Conservation (phyloP, 1,284 basidiomycete species). For the Mycena sp. region DNA sequence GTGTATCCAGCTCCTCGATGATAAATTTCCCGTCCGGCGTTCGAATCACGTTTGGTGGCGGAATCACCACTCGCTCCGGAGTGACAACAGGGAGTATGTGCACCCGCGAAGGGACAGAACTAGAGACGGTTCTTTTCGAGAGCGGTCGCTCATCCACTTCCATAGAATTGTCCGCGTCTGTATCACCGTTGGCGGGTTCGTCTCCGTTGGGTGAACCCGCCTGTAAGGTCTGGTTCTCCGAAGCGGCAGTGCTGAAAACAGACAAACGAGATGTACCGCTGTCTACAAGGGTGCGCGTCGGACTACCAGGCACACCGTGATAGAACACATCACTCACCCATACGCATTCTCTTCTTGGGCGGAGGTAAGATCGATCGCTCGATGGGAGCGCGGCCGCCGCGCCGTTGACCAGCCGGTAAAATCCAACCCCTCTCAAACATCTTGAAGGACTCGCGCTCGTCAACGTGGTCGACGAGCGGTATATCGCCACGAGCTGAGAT, state of each 20-base stretch:
- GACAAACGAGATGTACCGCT: slow-evolving; percentile 57
- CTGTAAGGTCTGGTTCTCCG: slow-evolving; percentile 57
- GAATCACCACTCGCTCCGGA: slow-evolving; percentile 20
- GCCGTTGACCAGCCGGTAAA: slow-evolving; percentile 75
- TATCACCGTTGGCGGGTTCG: slow-evolving; percentile 17
- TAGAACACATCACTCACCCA: slow-evolving; percentile 48
- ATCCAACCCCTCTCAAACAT: slow-evolving; percentile 93
- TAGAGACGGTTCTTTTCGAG: not conserved
- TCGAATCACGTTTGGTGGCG: slow-evolving; percentile 26
- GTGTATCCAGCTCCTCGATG: slow-evolving; percentile 76
- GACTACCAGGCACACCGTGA: not conserved
- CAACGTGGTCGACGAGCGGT: slow-evolving; percentile 74
- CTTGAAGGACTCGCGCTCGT: slow-evolving; percentile 78
- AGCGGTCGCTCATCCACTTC: slow-evolving; percentile 29
- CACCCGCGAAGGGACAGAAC: slow-evolving; percentile 8
- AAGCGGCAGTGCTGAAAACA: slow-evolving; percentile 56
- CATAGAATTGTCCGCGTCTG: slow-evolving; percentile 32
- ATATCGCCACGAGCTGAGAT: slow-evolving; percentile 44
- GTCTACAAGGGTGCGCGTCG: slow-evolving; percentile 40
- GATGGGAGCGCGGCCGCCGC: slow-evolving; percentile 58
- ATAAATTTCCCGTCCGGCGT: slow-evolving; percentile 55
- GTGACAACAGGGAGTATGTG: slow-evolving; percentile 6
- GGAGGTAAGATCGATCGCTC: slow-evolving; percentile 53
- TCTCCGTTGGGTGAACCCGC: slow-evolving; percentile 22
- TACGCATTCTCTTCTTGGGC: slow-evolving; percentile 62